phyloP scores from a whole-genome alignment of 1,284 basidiomycete species.

The Sporisorium reilianum region DNA sequence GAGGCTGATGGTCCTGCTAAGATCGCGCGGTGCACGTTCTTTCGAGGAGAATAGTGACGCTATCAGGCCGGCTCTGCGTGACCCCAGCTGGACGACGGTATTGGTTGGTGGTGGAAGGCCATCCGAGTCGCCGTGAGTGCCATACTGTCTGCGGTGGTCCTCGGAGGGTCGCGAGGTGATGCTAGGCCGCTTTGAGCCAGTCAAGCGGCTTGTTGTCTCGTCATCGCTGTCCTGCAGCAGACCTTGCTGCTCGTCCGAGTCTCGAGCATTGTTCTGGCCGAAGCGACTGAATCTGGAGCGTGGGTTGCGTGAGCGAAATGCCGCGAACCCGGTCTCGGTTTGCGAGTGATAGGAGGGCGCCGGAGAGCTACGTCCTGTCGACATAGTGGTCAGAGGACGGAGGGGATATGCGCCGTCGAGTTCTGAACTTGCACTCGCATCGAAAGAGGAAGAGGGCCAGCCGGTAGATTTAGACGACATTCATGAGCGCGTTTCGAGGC shows the following conservation, averaged over 20 bases:
- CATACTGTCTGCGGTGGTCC: slow-evolving; percentile 46
- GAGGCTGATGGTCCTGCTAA: slow-evolving; percentile 40
- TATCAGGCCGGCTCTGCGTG: slow-evolving; percentile 34
- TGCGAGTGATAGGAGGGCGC: slow-evolving; percentile 43
- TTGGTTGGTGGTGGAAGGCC: slow-evolving; percentile 17
- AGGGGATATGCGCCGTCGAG: slow-evolving; percentile 33
- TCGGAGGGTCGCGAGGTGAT: slow-evolving; percentile 37
- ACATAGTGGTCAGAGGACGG: slow-evolving; percentile 28
- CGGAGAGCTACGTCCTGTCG: slow-evolving; percentile 39
- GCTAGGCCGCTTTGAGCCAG: slow-evolving; percentile 20
- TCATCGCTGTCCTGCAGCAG: slow-evolving; percentile 42
- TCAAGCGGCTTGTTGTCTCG: slow-evolving; percentile 2
- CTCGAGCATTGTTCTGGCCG: slow-evolving; percentile 45
- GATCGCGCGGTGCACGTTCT: slow-evolving; percentile 25
- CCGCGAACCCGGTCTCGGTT: slow-evolving; percentile 35
- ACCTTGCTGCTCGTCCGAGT: slow-evolving; percentile 50
- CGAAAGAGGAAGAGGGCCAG: slow-evolving; percentile 14
- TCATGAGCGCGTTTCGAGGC: slow-evolving; percentile 18
- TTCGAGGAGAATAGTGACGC: slow-evolving; percentile 34
- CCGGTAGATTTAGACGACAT: slow-evolving; percentile 29
- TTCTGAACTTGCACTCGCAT: slow-evolving; percentile 22
- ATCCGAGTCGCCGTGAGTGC: slow-evolving; percentile 26
- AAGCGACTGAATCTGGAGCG: slow-evolving; percentile 45
- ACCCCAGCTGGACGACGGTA: slow-evolving; percentile 26
- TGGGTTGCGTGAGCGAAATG: slow-evolving; percentile 42